These are phyloP conservation scores for Septoria linicola DNA, from an alignment of 2,329 filamentous ascomycete genomes.

Conservation along the genomic window DNA sequence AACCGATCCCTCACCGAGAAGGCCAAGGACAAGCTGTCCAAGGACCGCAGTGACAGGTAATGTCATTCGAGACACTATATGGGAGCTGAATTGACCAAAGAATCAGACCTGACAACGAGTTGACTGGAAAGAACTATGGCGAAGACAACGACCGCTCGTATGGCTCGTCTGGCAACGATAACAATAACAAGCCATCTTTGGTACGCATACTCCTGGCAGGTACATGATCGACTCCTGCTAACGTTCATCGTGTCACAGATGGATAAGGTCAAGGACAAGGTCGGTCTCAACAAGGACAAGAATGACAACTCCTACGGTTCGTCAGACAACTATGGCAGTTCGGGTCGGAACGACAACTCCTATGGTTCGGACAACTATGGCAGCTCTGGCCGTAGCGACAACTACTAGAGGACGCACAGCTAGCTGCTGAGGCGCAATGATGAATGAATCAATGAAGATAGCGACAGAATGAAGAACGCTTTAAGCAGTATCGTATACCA, in stretches of 20 bases:
- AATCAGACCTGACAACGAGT: slow-evolving; percentile 1
- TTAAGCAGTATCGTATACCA: too few relatives aligned
- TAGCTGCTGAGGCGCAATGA: too few relatives aligned
- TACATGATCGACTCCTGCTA: too few relatives aligned
- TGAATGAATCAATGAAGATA: too few relatives aligned
- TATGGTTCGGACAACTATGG: too few relatives aligned
- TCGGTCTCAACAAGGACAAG: slow-evolving; percentile 13
- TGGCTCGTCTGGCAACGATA: not conserved
- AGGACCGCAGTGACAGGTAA: slow-evolving; percentile 1
- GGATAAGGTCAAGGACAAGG: slow-evolving; percentile 19
- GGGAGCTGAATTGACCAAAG: too few relatives aligned
- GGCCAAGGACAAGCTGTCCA: slow-evolving; percentile 11
- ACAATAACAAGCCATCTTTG: not conserved
- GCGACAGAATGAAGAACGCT: too few relatives aligned
- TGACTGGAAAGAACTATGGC: slow-evolving; percentile 8
- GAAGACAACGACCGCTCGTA: slow-evolving; percentile 3
- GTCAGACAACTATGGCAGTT: slow-evolving; percentile 10
- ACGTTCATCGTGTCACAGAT: not conserved
- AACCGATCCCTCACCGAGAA: slow-evolving; percentile 1
- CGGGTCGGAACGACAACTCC: slow-evolving; percentile 7
- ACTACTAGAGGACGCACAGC: too few relatives aligned
- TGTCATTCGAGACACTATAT: too few relatives aligned
- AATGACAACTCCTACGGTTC: slow-evolving; percentile 6
- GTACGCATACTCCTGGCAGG: not conserved
- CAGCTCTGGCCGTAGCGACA: not conserved